phyloP scores from a whole-genome alignment of 148 eudicot species.

The Talinum fruticosum region DNA sequence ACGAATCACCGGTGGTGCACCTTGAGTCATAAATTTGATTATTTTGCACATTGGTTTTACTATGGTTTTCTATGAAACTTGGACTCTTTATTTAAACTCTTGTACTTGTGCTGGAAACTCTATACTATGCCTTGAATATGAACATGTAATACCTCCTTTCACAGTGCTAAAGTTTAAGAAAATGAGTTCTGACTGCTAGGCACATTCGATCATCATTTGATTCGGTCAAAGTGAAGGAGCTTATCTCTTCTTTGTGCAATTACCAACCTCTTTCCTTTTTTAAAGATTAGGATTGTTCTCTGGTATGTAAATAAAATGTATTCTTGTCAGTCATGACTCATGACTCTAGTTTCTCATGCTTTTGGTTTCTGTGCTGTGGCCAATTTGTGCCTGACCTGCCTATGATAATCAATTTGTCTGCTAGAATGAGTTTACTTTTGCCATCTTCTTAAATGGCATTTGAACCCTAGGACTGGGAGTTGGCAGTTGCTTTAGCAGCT shows the following conservation, averaged over 20 bases:
- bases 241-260: neutral
- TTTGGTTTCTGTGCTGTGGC: neutral
- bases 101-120: neutral
- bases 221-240: neutral
- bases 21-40: neutral
- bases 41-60: neutral
- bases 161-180: neutral
- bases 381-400: conserved; percentile 7
- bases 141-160: neutral
- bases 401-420: neutral
- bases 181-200: neutral
- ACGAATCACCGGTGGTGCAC: neutral
- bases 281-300: neutral
- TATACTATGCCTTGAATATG: neutral
- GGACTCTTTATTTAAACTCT: neutral
- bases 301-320: neutral
- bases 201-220: neutral
- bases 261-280: neutral
- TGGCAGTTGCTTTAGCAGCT: too few species aligned
- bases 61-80: neutral
- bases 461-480: too few species aligned
- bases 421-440: neutral
- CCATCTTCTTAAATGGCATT: neutral
- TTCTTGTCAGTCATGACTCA: neutral
- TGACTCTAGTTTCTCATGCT: neutral